phyloP scores from a whole-genome alignment of 306 rosid species.

The Macrotyloma uniflorum region DNA sequence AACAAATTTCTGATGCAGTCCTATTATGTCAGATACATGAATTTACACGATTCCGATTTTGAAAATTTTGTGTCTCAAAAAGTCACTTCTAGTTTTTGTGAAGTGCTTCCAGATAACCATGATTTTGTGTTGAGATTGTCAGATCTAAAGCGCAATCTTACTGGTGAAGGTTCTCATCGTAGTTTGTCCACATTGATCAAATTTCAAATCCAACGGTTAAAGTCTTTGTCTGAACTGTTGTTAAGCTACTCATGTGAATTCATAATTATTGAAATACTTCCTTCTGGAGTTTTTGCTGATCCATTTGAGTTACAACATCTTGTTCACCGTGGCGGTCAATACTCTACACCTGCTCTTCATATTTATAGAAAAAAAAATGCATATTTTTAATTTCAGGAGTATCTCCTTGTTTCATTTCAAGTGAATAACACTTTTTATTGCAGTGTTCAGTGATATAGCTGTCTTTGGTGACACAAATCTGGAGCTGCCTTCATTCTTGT shows the following conservation, averaged over 20 bases:
- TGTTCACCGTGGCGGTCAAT: constrained; percentile 73
- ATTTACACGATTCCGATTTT: constrained; percentile 57
- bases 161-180: constrained; percentile 85
- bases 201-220: constrained; percentile 36
- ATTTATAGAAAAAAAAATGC: background rate
- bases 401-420: constrained; percentile 23
- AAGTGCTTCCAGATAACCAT: constrained; percentile 45
- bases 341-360: constrained; percentile 5
- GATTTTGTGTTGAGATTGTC: constrained; percentile 46
- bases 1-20: constrained; percentile 59
- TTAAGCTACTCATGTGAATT: constrained; percentile 52
- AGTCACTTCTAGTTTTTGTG: constrained; percentile 50
- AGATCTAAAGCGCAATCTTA: constrained; percentile 50
- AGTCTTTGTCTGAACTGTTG: constrained; percentile 44
- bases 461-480: constrained; percentile 91
- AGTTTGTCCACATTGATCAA: constrained; percentile 57
- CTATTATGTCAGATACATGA: constrained; percentile 50
- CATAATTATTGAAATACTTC: constrained; percentile 71
- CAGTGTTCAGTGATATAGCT: constrained; percentile 63
- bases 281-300: constrained; percentile 80
- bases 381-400: background rate
- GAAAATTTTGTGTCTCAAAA: constrained; percentile 59
- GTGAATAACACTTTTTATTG: constrained; percentile 23
- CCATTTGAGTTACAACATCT: constrained; percentile 88
- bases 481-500: constrained; percentile 81